Percentiles rank a stretch among this genome's conserved stretches.
phyloP scores from a whole-genome alignment of 73 alveolate species.

The Durusdinium trenchii region DNA sequence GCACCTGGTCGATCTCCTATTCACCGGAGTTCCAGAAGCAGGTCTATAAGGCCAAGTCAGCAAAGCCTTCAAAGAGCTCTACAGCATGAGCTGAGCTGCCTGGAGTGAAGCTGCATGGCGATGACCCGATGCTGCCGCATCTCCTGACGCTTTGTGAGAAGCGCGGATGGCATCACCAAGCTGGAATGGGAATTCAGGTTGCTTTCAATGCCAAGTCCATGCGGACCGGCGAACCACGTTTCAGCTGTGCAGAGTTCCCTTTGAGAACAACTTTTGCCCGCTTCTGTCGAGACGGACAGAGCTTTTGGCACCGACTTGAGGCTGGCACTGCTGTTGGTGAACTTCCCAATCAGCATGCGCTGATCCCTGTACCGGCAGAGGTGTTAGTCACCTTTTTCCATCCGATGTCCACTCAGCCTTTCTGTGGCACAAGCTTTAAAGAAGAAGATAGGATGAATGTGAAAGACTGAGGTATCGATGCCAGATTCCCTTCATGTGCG shows the following conservation, averaged over 20 bases:
- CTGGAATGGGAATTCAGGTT: background rate
- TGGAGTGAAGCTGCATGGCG: background rate
- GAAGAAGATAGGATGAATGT: background rate
- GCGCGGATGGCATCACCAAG: background rate
- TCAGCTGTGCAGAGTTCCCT: background rate
- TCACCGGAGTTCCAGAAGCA: constrained; percentile 18
- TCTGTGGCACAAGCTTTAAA: background rate
- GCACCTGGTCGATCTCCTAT: background rate
- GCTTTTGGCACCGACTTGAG: background rate
- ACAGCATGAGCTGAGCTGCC: constrained; percentile 18
- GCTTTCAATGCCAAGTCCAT: constrained; percentile 27
- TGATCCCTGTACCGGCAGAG: background rate
- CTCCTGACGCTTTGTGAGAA: background rate
- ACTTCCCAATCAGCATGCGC: constrained; percentile 11
- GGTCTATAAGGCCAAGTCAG: background rate
- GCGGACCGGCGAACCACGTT: constrained; percentile 1
- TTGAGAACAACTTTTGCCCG: background rate
- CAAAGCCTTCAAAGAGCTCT: background rate
- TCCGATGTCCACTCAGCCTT: background rate
- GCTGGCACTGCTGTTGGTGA: background rate
- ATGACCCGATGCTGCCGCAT: background rate
- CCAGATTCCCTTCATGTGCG: no score
- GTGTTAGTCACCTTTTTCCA: background rate
- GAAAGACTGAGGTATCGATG: no score
- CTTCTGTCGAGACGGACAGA: background rate